Percentiles rank a stretch among this genome's conserved stretches.
These are phyloP conservation scores for Fagopyrum tataricum DNA, from an alignment of 148 eudicot genomes.

Conservation along the genomic window DNA sequence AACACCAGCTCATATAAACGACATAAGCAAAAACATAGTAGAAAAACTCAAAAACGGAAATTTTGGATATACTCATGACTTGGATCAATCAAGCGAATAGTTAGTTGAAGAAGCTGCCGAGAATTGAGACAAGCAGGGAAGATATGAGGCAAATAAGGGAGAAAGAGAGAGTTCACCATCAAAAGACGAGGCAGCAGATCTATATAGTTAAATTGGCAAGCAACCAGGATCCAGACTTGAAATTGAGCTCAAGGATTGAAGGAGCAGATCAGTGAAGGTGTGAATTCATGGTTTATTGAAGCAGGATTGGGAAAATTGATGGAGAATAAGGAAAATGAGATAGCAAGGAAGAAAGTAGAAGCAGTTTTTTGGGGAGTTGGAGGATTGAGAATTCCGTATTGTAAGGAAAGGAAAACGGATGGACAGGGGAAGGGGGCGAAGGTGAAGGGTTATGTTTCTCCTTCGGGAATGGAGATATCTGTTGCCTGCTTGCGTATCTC, in stretches of 20 bases:
- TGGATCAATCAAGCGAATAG: background rate
- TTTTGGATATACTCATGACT: background rate
- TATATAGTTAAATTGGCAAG: background rate
- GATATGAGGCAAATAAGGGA: no score
- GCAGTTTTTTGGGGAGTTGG: background rate
- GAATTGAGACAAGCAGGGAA: background rate
- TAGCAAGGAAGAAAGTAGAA: background rate
- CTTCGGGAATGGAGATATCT: background rate
- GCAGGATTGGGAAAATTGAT: background rate
- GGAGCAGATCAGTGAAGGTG: background rate
- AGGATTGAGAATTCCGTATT: background rate
- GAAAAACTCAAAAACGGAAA: background rate
- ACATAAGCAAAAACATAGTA: background rate
- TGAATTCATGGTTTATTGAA: background rate
- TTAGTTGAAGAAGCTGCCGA: background rate
- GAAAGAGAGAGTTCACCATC: conserved; percentile 1
- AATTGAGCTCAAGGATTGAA: background rate
- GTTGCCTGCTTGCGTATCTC: background rate
- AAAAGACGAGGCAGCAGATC: conserved; percentile 1
- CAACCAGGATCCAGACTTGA: background rate
- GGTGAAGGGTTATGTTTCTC: background rate
- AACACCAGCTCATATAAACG: background rate
- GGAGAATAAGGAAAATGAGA: background rate
- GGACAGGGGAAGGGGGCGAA: conserved; percentile 1
- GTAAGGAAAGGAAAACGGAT: background rate